Evolutionary conservation across 176 grass and related monocot species (phyloP), one percentile per base, ranked within the genome.

Genomic region (Aegilops umbellulata): DNA sequence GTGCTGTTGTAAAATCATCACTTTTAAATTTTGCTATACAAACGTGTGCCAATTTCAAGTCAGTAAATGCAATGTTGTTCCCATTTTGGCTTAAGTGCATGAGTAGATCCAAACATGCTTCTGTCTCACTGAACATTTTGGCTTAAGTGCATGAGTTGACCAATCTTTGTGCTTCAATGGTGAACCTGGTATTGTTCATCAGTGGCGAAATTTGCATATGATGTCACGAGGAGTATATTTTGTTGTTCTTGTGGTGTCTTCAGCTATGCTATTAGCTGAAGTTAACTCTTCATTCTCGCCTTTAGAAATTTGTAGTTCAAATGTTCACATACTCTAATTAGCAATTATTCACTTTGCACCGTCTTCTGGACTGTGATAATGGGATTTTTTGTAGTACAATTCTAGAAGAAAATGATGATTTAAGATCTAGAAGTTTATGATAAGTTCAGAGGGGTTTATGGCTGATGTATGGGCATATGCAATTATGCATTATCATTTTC

Each of bases 341-440:
- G 26, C 31, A 4, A 10, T 26, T 11, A 57, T 79, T 25, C 14
- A 26, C 1, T 26, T 65, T 60, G 65, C n/a, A 58, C 27, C 4
- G 3, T 89, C 8, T 73, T 58, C 16, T 84, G 15, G 26, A 17
- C 2, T 27, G 1, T 60, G 26, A 83, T 46, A 1, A 76, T 24
- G 41, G 24, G 10, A 1, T 44, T 85, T 81, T 80, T 74, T 14
- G 9, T 39, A 69, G 36, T 80, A n/a, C 41, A 81, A 58, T 85
- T 82, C 4, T 77, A 27, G 14, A 47, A 70, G 17, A 61, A 36
- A 13, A 39, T 65, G 23, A 17, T 6, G 38, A 39, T 46, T 78
- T 31, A 77, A 22, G 22, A 17, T 32, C 8, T 86, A 36, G n/a
- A 61, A 85, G 10, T 34, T 61, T 70, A 5, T 76, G 12, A 64